Evolutionary conservation across 306 rosid genomes (phyloP).

Genomic region (Astragalus glycyphyllos): DNA sequence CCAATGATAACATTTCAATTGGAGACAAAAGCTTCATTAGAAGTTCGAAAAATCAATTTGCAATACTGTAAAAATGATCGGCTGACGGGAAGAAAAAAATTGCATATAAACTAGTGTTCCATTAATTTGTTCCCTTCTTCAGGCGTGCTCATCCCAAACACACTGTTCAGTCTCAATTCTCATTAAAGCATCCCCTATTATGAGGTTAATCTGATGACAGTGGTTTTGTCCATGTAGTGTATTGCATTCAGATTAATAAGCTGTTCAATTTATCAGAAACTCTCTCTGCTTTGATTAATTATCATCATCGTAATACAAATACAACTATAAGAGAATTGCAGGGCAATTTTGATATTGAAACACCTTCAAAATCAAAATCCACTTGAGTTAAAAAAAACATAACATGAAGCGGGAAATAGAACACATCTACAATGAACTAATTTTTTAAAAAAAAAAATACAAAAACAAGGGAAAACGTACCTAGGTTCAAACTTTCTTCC

Average conservation of each 20-base stretch:
- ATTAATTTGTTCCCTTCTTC: slow-evolving; percentile 7
- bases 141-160: not conserved
- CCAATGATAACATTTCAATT: slow-evolving; percentile 5
- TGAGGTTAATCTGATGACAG: slow-evolving; percentile 1
- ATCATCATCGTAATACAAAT: not conserved
- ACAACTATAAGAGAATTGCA: not conserved
- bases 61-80: not conserved
- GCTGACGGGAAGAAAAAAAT: not conserved
- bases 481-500: slow-evolving; percentile 54
- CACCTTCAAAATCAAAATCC: slow-evolving; percentile 9
- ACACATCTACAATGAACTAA: slow-evolving; percentile 3
- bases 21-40: slow-evolving; percentile 11
- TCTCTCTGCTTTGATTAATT: not conserved
- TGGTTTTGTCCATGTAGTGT: not conserved
- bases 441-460: not conserved
- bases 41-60: slow-evolving; percentile 10
- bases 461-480: slow-evolving; percentile 46
- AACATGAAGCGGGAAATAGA: not conserved
- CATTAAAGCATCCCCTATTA: slow-evolving; percentile 3
- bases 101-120: slow-evolving; percentile 19
- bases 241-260: not conserved
- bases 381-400: slow-evolving; percentile 14
- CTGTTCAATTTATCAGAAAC: not conserved
- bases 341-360: not conserved
- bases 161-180: not conserved